Evolutionary conservation across 2,329 filamentous ascomycete genomes (phyloP).

Genomic region (Cordyceps javanica): DNA sequence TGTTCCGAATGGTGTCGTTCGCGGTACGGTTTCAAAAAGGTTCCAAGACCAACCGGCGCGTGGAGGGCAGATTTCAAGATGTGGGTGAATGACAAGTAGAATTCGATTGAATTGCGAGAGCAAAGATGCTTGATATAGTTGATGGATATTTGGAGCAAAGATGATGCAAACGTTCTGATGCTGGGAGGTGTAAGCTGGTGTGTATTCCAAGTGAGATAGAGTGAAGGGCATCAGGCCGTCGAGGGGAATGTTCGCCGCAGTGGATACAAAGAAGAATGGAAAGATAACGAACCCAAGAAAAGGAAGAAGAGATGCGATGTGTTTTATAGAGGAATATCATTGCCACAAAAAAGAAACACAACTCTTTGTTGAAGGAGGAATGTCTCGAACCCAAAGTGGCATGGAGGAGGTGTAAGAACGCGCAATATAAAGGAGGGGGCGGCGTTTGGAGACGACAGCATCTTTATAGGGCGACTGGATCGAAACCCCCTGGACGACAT

Average conservation of each 20-base stretch:
- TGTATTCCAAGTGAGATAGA: not conserved
- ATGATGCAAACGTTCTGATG: not conserved
- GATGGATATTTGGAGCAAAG: not conserved
- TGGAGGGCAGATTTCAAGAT: not conserved
- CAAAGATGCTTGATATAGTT: not conserved
- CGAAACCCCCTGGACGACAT: not conserved
- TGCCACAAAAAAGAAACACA: not conserved
- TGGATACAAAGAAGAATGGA: not conserved
- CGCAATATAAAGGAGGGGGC: not conserved
- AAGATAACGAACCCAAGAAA: not conserved
- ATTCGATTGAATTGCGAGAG: not conserved
- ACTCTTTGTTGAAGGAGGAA: not conserved
- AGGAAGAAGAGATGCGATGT: not conserved
- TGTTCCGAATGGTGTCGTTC: not conserved
- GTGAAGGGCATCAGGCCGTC: not conserved
- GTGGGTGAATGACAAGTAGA: not conserved
- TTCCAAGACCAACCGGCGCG: not conserved
- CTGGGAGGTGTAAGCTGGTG: not conserved
- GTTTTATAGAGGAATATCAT: not conserved
- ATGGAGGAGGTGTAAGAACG: not conserved
- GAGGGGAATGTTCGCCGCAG: not conserved
- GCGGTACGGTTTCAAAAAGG: no score
- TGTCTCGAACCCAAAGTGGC: not conserved
- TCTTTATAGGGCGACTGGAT: constrained; percentile 2
- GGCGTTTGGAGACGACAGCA: not conserved